phyloP scores from a whole-genome alignment of 192 early-diverging fungal species.

The Haplosporangium gracile region DNA sequence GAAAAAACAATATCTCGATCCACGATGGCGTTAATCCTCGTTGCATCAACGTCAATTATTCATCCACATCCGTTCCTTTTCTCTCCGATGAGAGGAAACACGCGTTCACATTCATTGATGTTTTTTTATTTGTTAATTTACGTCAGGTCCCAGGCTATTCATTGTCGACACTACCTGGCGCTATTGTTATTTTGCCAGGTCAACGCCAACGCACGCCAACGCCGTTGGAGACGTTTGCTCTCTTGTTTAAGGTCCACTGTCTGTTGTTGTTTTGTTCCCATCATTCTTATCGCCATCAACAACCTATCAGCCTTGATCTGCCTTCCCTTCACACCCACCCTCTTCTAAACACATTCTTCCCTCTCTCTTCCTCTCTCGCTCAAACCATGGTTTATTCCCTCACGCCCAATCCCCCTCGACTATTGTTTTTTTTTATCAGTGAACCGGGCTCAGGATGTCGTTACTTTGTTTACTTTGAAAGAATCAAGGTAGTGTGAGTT shows the following conservation, averaged over 20 bases:
- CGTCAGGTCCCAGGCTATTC: neutral
- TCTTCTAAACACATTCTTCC: neutral
- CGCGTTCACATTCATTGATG: neutral
- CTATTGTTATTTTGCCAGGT: neutral
- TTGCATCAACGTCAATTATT: neutral
- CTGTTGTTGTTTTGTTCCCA: neutral
- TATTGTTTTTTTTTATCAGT: neutral
- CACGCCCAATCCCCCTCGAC: neutral
- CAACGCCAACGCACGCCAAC: neutral
- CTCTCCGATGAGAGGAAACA: neutral
- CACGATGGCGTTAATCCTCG: slow-evolving; percentile 1
- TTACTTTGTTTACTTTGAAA: neutral
- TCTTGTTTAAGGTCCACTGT: neutral
- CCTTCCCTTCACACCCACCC: neutral
- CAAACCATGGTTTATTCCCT: neutral
- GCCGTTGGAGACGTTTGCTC: neutral
- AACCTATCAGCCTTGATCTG: neutral
- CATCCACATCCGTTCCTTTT: neutral
- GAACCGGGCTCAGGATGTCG: neutral
- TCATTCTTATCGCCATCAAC: neutral
- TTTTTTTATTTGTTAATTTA: neutral
- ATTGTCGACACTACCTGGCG: neutral
- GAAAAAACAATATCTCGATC: neutral
- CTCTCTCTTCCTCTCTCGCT: neutral
- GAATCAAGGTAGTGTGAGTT: neutral